phyloP scores from a whole-genome alignment of 2,329 filamentous ascomycete genomes.

The Xylaria sp. region DNA sequence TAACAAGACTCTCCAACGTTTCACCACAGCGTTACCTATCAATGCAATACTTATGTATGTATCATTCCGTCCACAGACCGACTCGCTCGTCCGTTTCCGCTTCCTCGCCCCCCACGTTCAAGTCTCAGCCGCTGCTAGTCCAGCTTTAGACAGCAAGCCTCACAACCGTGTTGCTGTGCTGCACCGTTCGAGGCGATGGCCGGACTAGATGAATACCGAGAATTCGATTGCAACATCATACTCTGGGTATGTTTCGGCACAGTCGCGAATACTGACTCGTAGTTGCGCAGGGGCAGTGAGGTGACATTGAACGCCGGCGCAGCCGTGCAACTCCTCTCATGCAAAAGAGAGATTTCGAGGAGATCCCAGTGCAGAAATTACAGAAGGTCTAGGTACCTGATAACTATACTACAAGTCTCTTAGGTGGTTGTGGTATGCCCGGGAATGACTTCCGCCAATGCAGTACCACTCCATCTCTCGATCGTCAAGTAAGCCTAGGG shows the following conservation, averaged over 20 bases:
- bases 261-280: not conserved
- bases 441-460: constrained; percentile 10
- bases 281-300: not conserved
- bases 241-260: not conserved
- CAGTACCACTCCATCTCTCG: constrained; percentile 8
- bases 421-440: not conserved
- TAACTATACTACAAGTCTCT: no score
- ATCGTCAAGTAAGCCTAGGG: constrained; percentile 7
- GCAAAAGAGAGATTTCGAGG: not conserved
- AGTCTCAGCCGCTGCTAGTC: constrained; percentile 13
- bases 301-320: constrained; percentile 17
- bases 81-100: not conserved
- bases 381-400: not conserved
- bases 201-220: not conserved
- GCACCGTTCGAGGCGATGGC: not conserved
- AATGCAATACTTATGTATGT: not conserved
- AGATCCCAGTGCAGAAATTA: not conserved
- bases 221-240: not conserved
- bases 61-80: not conserved
- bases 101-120: constrained; percentile 6
- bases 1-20: not conserved
- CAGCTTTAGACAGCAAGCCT: no score
- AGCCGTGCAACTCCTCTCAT: not conserved
- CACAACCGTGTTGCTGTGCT: not conserved
- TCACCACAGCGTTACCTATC: not conserved